A percentile compares a stretch with the other conserved stretches of the same genome.
Evolutionary conservation across 2,329 filamentous ascomycete genomes (phyloP).

Genomic region (Stagonosporopsis cucurbitacearum): DNA sequence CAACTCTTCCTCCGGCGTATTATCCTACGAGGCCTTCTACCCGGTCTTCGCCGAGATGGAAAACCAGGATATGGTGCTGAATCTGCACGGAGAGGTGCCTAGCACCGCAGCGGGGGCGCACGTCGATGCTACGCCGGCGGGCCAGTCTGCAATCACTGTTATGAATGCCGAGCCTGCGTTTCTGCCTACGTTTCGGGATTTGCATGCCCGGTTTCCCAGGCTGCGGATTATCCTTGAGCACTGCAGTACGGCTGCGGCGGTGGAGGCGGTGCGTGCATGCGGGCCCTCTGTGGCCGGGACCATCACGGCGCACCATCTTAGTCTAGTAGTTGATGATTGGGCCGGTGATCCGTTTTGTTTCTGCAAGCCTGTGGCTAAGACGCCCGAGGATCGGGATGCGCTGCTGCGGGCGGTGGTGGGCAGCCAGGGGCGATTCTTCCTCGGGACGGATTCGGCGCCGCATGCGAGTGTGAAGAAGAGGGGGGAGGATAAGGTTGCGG

Average conservation of each 20-base stretch:
- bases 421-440: conserved; percentile 72
- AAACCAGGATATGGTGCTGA: conserved; percentile 78
- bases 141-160: conserved; percentile 44
- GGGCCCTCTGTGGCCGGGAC: conserved; percentile 79
- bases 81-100: conserved; percentile 90
- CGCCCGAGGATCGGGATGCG: conserved; percentile 73
- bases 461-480: conserved; percentile 68
- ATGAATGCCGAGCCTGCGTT: conserved; percentile 78
- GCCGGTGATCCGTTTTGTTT: conserved; percentile 75
- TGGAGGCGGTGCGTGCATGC: conserved; percentile 78
- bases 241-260: conserved; percentile 82
- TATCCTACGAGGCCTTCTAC: conserved; percentile 73
- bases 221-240: conserved; percentile 76
- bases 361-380: conserved; percentile 72
- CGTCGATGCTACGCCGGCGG: conserved; percentile 6
- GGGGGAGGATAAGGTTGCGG: conserved; percentile 61
- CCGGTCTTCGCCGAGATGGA: conserved; percentile 91
- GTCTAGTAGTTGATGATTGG: conserved; percentile 79
- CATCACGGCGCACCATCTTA: conserved; percentile 87
- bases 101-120: conserved; percentile 49
- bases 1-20: conserved; percentile 70
- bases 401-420: conserved; percentile 66
- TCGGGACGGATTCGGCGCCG: conserved; percentile 76
- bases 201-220: conserved; percentile 77
- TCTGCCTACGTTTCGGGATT: conserved; percentile 75